Conservation (phyloP, 768 basidiomycete genomes). For the Plicaturopsis crispa region DNA sequence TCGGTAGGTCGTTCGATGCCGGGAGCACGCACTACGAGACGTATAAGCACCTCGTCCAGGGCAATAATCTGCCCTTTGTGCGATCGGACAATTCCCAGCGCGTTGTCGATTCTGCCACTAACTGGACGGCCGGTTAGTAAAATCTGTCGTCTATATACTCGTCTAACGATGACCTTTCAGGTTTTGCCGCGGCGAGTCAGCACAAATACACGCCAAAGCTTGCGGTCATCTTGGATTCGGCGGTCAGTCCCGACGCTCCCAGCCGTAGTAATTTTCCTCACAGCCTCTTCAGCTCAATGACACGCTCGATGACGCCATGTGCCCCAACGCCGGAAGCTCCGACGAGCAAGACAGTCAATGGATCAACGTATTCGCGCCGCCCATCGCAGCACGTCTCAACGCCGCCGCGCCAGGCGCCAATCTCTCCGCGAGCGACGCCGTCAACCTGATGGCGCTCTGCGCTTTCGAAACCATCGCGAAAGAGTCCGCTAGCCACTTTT, state of each 20-base stretch:
- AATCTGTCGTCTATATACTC: not conserved
- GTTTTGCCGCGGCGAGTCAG: constrained; percentile 50
- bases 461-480: constrained; percentile 69
- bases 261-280: too few relatives aligned
- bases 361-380: constrained; percentile 44
- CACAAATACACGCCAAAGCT: constrained; percentile 37
- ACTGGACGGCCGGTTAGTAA: constrained; percentile 57
- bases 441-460: constrained; percentile 64
- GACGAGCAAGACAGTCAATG: constrained; percentile 41
- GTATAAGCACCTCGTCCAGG: constrained; percentile 29
- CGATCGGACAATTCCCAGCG: constrained; percentile 44
- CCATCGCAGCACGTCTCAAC: constrained; percentile 56
- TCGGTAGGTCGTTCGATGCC: constrained; percentile 32
- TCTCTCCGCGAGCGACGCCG: constrained; percentile 45
- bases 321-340: constrained; percentile 45
- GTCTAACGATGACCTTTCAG: constrained; percentile 23
- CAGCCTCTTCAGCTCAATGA: constrained; percentile 40
- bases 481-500: constrained; percentile 54
- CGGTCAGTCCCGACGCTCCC: too few relatives aligned
- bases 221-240: constrained; percentile 51
- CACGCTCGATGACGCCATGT: constrained; percentile 62
- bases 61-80: constrained; percentile 37
- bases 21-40: constrained; percentile 34
- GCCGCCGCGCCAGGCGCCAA: constrained; percentile 52
- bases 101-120: constrained; percentile 58